Percentiles rank a stretch among this genome's conserved stretches.
phyloP scores from a whole-genome alignment of 768 basidiomycete species.

The Phaeotremella fagi region DNA sequence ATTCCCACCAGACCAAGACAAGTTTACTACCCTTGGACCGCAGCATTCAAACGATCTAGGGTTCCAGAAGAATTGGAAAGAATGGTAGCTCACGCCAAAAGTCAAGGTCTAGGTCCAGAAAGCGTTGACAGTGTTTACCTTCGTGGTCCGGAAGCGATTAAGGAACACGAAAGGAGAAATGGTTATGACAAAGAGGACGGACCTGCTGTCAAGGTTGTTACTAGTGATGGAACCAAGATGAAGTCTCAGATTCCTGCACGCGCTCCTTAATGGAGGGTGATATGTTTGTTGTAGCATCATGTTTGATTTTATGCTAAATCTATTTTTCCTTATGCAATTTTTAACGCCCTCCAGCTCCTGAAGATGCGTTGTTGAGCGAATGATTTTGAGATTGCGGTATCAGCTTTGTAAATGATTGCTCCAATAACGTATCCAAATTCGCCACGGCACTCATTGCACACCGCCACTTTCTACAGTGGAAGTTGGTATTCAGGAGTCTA shows the following conservation, averaged over 20 bases:
- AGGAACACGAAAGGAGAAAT: conserved; percentile 19
- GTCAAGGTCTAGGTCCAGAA: conserved; percentile 12
- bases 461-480: no score
- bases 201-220: conserved; percentile 2
- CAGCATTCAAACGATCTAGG: conserved; percentile 22
- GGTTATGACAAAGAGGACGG: conserved; percentile 14
- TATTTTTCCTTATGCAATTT: no score
- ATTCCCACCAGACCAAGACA: conserved; percentile 16
- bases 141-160: conserved; percentile 13
- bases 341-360: no score
- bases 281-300: no score
- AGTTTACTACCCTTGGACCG: conserved; percentile 23
- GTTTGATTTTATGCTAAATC: no score
- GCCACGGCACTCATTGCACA: no score
- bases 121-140: conserved; percentile 28
- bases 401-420: no score
- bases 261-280: no score
- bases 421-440: no score
- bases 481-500: no score
- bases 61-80: conserved; percentile 20
- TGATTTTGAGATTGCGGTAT: no score
- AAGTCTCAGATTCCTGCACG: background rate
- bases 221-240: background rate
- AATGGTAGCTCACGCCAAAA: conserved; percentile 22
- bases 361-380: no score